phyloP scores from a whole-genome alignment of 1,284 basidiomycete genomes.

The Cutaneotrichosporon cavernicola region DNA sequence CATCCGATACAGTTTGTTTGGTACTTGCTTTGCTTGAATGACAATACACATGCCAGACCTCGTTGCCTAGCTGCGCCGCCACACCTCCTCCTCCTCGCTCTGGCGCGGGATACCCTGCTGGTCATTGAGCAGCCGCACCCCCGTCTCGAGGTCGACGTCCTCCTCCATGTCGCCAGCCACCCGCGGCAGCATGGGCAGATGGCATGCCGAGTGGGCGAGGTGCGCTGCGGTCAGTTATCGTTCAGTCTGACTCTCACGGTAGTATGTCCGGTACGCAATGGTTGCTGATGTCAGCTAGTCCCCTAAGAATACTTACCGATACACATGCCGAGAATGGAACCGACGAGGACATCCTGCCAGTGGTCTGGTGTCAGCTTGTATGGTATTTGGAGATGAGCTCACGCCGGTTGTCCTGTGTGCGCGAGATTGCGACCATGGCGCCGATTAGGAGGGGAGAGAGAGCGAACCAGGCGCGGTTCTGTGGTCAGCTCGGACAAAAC shows the following conservation, averaged over 20 bases:
- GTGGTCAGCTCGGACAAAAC: neutral
- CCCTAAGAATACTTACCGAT: constrained; percentile 61
- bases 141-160: constrained; percentile 7
- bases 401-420: constrained; percentile 87
- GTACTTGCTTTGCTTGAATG: no score
- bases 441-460: constrained; percentile 75
- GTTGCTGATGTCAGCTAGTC: constrained; percentile 55
- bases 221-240: constrained; percentile 40
- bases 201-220: constrained; percentile 56
- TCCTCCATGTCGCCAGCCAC: constrained; percentile 27
- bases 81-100: constrained; percentile 41
- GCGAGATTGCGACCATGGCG: constrained; percentile 82
- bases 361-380: constrained; percentile 60
- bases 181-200: constrained; percentile 74
- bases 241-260: constrained; percentile 55
- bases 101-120: constrained; percentile 33
- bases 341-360: constrained; percentile 83
- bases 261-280: constrained; percentile 69
- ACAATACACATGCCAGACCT: neutral
- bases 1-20: no score
- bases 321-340: constrained; percentile 69
- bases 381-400: constrained; percentile 38
- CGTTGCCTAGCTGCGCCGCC: neutral
- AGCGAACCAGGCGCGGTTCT: constrained; percentile 82
- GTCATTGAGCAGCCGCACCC: constrained; percentile 36